These are phyloP conservation scores for Pichia sp. DNA, from an alignment of 1,139 yeast genomes.

Conservation along the genomic window DNA sequence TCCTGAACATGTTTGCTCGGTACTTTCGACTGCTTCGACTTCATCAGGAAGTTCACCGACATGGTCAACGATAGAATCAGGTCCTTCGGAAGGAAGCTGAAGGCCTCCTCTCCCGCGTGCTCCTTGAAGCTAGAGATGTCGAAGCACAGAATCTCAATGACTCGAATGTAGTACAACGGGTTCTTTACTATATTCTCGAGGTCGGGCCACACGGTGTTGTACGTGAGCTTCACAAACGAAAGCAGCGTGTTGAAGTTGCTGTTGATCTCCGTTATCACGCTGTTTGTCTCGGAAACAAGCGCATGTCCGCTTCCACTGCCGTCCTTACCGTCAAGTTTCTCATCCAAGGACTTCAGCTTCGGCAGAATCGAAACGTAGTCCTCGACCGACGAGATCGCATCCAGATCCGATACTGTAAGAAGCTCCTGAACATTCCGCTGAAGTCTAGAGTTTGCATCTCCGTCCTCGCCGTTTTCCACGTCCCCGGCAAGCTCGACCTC, in stretches of 20 bases:
- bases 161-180: conserved; percentile 59
- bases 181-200: conserved; percentile 59
- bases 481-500: neutral
- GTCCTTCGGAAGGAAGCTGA: conserved; percentile 50
- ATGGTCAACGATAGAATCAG: conserved; percentile 68
- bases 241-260: conserved; percentile 52
- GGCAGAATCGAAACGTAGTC: conserved; percentile 25
- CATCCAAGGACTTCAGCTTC: conserved; percentile 20
- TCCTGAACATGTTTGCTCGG: conserved; percentile 12
- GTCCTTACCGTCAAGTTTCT: conserved; percentile 19
- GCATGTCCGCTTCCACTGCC: conserved; percentile 8
- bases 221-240: conserved; percentile 48
- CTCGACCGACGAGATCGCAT: conserved; percentile 9
- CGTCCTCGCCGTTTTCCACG: neutral
- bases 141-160: conserved; percentile 51
- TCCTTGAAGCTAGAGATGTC: conserved; percentile 17
- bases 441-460: neutral
- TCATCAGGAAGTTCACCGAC: conserved; percentile 50
- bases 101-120: conserved; percentile 34
- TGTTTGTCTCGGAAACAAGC: conserved; percentile 54
- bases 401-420: conserved; percentile 12
- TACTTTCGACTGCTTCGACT: conserved; percentile 5
- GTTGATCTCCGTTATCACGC: conserved; percentile 50
- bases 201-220: conserved; percentile 66
- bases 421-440: conserved; percentile 8